These are phyloP conservation scores for Coemansia reversa DNA, from an alignment of 192 early-diverging fungal species.

Conservation along the genomic window DNA sequence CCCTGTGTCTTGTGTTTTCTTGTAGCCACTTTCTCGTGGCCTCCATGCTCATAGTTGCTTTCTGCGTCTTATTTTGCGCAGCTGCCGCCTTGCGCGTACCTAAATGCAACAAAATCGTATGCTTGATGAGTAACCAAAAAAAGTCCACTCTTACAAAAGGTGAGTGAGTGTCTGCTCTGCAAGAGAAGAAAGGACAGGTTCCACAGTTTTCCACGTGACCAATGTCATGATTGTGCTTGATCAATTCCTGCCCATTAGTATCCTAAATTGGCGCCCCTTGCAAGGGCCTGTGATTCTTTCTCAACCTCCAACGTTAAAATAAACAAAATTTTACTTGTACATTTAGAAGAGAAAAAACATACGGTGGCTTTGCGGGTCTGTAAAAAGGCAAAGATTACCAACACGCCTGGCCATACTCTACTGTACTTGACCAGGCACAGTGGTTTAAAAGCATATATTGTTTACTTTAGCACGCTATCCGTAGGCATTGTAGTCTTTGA, in stretches of 20 bases:
- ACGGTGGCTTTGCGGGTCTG: neutral
- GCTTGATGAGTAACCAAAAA: neutral
- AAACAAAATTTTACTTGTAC: neutral
- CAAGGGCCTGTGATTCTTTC: neutral
- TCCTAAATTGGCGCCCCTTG: neutral
- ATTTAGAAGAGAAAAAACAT: neutral
- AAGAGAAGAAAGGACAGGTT: neutral
- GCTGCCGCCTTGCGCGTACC: neutral
- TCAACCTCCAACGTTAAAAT: neutral
- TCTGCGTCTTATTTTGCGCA: neutral
- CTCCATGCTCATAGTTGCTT: slow-evolving; percentile 22
- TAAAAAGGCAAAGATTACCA: neutral
- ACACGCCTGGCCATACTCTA: neutral
- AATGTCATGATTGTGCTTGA: neutral
- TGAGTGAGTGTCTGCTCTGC: neutral
- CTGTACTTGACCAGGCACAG: neutral
- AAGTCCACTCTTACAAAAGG: neutral
- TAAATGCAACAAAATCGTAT: neutral
- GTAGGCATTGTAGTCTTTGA: neutral
- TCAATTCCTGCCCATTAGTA: neutral
- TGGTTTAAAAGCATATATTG: neutral
- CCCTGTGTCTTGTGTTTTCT: slow-evolving; percentile 43
- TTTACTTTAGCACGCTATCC: neutral
- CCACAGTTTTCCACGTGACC: neutral
- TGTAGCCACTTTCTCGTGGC: slow-evolving; percentile 39